phyloP scores from a whole-genome alignment of 148 eudicot genomes.

The Pouteria glomerata region DNA sequence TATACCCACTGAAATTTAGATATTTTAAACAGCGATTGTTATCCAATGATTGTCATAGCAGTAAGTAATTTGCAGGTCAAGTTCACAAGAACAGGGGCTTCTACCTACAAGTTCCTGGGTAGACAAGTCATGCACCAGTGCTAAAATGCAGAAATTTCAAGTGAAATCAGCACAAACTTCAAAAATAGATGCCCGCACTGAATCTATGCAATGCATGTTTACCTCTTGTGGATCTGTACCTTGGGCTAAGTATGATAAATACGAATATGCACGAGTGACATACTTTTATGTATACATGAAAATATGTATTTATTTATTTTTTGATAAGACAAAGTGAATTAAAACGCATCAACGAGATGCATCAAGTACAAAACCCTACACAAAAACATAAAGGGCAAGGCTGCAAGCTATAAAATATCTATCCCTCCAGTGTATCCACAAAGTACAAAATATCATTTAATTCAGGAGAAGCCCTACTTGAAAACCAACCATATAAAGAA shows the following conservation, averaged over 20 bases:
- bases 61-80: neutral
- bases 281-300: neutral
- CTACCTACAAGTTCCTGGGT: neutral
- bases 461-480: too few species aligned
- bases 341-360: too few species aligned
- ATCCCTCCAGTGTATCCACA: too few species aligned
- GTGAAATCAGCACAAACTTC: neutral
- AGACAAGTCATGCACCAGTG: neutral
- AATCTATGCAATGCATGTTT: neutral
- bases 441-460: too few species aligned
- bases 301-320: neutral
- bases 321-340: too few species aligned
- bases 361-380: too few species aligned
- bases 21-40: neutral
- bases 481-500: too few species aligned
- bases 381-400: too few species aligned
- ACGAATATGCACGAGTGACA: neutral
- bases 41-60: neutral
- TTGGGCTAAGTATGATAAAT: neutral
- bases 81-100: constrained; percentile 6
- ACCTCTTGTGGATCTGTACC: neutral
- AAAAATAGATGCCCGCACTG: neutral
- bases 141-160: neutral
- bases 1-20: too few species aligned
- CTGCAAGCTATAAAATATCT: too few species aligned